Conservation (phyloP, 2,329 filamentous ascomycete species). For the Fusarium devonianum region DNA sequence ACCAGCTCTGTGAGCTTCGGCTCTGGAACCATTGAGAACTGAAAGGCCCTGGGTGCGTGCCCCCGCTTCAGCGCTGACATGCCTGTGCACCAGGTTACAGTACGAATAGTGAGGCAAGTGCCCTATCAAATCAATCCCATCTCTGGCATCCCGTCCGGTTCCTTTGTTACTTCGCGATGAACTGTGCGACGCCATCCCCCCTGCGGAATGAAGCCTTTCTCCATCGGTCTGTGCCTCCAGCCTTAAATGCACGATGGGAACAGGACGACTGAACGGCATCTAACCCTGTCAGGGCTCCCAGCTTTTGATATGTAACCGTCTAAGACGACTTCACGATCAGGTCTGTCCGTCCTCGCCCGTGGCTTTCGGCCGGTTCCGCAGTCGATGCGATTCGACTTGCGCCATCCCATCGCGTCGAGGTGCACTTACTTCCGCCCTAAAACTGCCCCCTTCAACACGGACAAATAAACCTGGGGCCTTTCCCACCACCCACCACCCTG, state of each 20-base stretch:
- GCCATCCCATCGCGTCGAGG: conserved; percentile 37
- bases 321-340: no score
- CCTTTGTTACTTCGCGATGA: conserved; percentile 40
- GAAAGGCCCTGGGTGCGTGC: conserved; percentile 3
- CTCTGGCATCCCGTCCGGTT: conserved; percentile 39
- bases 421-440: conserved; percentile 37
- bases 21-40: conserved; percentile 13
- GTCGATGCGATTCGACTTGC: conserved; percentile 32
- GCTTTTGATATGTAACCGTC: no score
- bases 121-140: conserved; percentile 29
- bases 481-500: conserved; percentile 43
- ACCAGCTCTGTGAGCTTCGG: conserved; percentile 27
- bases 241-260: conserved; percentile 42
- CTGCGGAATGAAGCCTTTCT: conserved; percentile 41
- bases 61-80: conserved; percentile 34
- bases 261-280: conserved; percentile 33
- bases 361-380: conserved; percentile 27
- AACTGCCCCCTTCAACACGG: conserved; percentile 38
- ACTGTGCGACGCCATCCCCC: conserved; percentile 37
- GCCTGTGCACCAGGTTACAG: conserved; percentile 34
- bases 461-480: conserved; percentile 37
- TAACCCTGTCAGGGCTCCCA: conserved; percentile 25
- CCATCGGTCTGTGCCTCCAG: conserved; percentile 38
- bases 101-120: conserved; percentile 19
- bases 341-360: conserved; percentile 3